Evolutionary conservation across 2,329 filamentous ascomycete genomes (phyloP), one percentile per base, ranked within the genome.

Genomic region (Coniochaeta sp.): DNA sequence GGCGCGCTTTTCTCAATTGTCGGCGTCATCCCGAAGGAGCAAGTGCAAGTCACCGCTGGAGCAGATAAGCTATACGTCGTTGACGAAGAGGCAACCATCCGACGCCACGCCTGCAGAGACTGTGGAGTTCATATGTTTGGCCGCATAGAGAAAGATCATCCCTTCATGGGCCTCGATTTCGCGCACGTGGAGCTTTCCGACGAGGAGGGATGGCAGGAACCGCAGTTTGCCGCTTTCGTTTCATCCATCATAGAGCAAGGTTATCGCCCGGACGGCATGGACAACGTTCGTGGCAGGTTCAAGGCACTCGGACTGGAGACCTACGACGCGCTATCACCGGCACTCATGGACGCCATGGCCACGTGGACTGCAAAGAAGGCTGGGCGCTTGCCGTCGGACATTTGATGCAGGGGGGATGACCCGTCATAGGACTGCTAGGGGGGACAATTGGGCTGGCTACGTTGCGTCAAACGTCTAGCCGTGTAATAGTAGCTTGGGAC

Each of bases 161-260:
- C 86, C 0, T 89, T 89, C 77, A 82, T 85, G 70, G 86, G 86
- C 0, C 76, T 89, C n/a, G 85, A 87, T 69, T 89, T 89, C 69
- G 84, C 89, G 12, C 86, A 89, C 71, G 77, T 76, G 1, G 86
- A 89, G 73, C 73, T 89, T 52, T 82, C 79, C 19, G 74, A 80
- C 58, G 71, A 80, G 59, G 77, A 81, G 69, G 86, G 86, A n/a
- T 89, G 87, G 86, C 86, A 89, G 73, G 86, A 88, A 74, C 85
- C 85, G 7, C 86, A 89, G 68, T 89, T 89, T 65, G 86, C 86
- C 1, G 87, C 81, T 0, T 89, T 89, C 62, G 85, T 89, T 43
- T 84, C 81, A 38, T 86, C 81, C 60, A 83, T 89, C 61, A 87
- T 89, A 62, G 86, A 89, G 79, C 85, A 88, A 68, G 87, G 86